Conservation (phyloP, 202 grass and related monocot genomes). For the Saccharum hybrid region DNA sequence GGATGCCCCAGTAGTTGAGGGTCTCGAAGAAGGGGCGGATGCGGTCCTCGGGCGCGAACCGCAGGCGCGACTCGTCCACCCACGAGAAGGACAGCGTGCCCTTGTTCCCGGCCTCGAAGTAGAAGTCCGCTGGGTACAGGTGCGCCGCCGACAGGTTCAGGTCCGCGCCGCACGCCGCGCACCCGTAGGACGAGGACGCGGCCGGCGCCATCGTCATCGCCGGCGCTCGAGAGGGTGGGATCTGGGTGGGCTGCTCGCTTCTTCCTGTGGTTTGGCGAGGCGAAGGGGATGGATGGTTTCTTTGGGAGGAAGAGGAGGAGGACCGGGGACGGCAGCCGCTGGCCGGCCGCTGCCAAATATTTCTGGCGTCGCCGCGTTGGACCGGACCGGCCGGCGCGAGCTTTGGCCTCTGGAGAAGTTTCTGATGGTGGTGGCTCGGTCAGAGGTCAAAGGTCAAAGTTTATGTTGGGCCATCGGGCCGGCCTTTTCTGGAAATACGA, state of each 20-base stretch:
- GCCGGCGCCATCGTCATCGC: constrained; percentile 6
- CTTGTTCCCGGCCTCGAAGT: constrained; percentile 95
- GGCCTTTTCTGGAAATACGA: background rate
- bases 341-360: background rate
- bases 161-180: constrained; percentile 64
- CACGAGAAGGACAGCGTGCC: constrained; percentile 90
- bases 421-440: background rate
- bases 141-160: constrained; percentile 74
- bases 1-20: constrained; percentile 85
- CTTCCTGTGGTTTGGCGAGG: background rate
- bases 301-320: background rate
- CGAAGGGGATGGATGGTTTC: background rate
- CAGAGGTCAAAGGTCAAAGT: background rate
- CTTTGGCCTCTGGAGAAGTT: background rate
- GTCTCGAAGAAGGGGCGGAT: constrained; percentile 90
- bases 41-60: constrained; percentile 70
- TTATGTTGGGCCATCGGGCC: background rate
- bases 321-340: background rate
- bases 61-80: constrained; percentile 77
- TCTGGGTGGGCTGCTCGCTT: background rate
- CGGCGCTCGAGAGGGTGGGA: background rate
- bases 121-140: constrained; percentile 62
- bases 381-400: background rate
- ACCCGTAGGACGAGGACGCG: constrained; percentile 32
- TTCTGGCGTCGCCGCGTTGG: background rate